Base-by-base conservation (phyloP, 2,329 filamentous ascomycete species). In the Cytospora paraplurivora region DNA sequence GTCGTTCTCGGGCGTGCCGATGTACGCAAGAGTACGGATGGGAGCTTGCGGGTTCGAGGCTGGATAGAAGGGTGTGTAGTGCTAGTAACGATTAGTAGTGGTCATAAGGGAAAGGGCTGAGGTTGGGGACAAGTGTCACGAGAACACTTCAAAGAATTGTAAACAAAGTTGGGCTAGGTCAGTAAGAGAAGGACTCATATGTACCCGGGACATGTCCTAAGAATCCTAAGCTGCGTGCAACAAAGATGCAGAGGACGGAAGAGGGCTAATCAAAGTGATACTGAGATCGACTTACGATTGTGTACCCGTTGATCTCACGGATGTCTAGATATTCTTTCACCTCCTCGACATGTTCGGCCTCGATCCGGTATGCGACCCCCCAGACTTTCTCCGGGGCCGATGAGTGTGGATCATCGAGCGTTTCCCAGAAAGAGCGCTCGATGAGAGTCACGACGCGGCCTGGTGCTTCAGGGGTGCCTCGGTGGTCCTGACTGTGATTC, bases 231-330 rank as follows among this genome's bases (percentile, higher is more conserved):
- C 38, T 35, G 12, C 38, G 34, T 44, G 15, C 33, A 21, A 34
- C 51, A 38, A 7, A 49, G 19, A 49, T 11, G 27, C 19, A 3
- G 5, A 34, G n/a, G 19, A 8, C 21, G 13, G 37, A 37, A 27
- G 1, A n/a, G 12, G 32, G 21, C 21, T 3, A 38, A 41, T 8
- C 7, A n/a, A 54, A 47, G 4, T 21, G 35, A 37, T 11, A 32
- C 51, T 27, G 32, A 33, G 15, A 21, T 34, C 49, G 33, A 61
- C 59, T 55, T 52, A 61, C 59, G 69, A 97, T 96, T 60, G 88
- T 91, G 77, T 99, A 99, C 33, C 95, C 95, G 78, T 98, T 97
- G 73, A 98, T 97, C 77, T 99, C 95, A 53, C 95, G 89, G 68
- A 97, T 94, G 76, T 98, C 93, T 55, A 99, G 90, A 75, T 97